Evolutionary conservation across 1,284 basidiomycete genomes (phyloP).

Genomic region (Puccinia polysora): DNA sequence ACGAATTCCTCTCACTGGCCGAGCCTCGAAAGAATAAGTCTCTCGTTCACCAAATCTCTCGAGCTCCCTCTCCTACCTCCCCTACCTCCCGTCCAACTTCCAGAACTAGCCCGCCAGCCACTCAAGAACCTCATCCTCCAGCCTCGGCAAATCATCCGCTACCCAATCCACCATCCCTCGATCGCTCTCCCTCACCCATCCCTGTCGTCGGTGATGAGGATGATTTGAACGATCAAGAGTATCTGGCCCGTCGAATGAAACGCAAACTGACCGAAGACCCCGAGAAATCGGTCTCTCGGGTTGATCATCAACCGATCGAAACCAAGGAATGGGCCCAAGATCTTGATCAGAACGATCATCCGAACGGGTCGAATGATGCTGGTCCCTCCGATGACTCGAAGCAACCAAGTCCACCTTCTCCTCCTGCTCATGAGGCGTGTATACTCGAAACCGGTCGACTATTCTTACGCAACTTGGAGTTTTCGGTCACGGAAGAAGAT

Average conservation of each 20-base stretch:
- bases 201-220: constrained; percentile 45
- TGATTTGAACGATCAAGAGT: constrained; percentile 52
- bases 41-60: constrained; percentile 16
- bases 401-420: neutral
- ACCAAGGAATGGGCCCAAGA: constrained; percentile 50
- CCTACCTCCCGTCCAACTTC: neutral
- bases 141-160: neutral
- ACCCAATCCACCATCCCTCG: neutral
- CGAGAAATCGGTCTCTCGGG: neutral
- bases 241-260: constrained; percentile 54
- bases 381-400: neutral
- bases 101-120: neutral
- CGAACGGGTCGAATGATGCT: constrained; percentile 45
- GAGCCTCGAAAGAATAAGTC: constrained; percentile 31
- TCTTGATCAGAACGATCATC: constrained; percentile 45
- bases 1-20: constrained; percentile 21
- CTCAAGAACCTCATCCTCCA: neutral
- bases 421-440: constrained; percentile 55
- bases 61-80: constrained; percentile 11
- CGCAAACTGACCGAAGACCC: constrained; percentile 49
- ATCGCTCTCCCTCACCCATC: neutral
- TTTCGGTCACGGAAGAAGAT: constrained; percentile 71
- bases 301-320: constrained; percentile 33
- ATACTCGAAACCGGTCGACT: constrained; percentile 75
- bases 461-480: constrained; percentile 86